Percentiles rank a stretch among this genome's conserved stretches.
Evolutionary conservation across 1,284 basidiomycete species (phyloP).

Genomic region (Afroboletus lepidellus): DNA sequence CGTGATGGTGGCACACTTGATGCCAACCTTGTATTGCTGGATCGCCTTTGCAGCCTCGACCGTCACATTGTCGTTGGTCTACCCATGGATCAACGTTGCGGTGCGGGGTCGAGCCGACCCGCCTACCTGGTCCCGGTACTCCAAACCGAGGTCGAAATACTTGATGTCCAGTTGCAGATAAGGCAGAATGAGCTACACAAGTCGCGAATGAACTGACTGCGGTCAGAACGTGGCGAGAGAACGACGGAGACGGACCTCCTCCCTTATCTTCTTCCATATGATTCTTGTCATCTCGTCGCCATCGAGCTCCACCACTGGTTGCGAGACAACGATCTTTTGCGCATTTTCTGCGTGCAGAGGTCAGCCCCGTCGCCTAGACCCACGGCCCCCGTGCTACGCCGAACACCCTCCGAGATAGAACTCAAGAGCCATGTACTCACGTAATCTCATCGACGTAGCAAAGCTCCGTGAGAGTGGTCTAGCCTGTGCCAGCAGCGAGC

Average conservation of each 20-base stretch:
- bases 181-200: conserved; percentile 82
- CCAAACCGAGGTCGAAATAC: conserved; percentile 95
- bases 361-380: conserved; percentile 5
- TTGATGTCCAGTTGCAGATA: conserved; percentile 96
- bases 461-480: conserved; percentile 28
- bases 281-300: conserved; percentile 98
- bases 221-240: neutral
- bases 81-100: neutral
- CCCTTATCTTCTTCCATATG: conserved; percentile 98
- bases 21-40: conserved; percentile 85
- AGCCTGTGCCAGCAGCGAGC: conserved; percentile 26
- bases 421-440: conserved; percentile 24
- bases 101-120: neutral
- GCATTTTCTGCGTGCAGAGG: conserved; percentile 21
- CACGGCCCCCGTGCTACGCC: conserved; percentile 5
- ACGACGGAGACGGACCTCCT: conserved; percentile 63
- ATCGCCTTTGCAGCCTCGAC: conserved; percentile 93
- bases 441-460: conserved; percentile 28
- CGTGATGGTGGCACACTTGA: conserved; percentile 98
- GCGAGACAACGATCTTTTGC: conserved; percentile 78
- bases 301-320: conserved; percentile 95
- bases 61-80: conserved; percentile 95
- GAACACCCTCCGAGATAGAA: neutral
- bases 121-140: conserved; percentile 82
- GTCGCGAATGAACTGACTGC: conserved; percentile 1